Conservation (phyloP, 805 yeast genomes). For the Scheffersomyces stipitis region DNA sequence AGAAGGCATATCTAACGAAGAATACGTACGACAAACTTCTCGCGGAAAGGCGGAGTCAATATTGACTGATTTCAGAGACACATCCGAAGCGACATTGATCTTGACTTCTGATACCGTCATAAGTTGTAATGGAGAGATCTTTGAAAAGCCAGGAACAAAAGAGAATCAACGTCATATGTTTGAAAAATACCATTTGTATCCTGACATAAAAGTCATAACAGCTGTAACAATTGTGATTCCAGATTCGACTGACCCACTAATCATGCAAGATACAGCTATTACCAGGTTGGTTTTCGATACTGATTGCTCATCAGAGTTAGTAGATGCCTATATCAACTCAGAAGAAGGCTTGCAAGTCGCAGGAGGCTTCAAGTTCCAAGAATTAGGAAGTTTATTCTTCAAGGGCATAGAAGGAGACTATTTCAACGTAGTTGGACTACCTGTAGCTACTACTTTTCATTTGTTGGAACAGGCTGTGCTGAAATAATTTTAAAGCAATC, state of each 20-base stretch:
- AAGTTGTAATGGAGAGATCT: slow-evolving; percentile 55
- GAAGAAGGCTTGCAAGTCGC: slow-evolving; percentile 83
- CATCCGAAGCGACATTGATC: slow-evolving; percentile 18
- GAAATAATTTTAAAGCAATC: too few relatives aligned
- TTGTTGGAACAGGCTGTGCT: slow-evolving; percentile 30
- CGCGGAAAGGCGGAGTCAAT: slow-evolving; percentile 66
- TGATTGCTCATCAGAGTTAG: slow-evolving; percentile 50
- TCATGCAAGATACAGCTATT: slow-evolving; percentile 19
- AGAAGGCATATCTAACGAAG: slow-evolving; percentile 37
- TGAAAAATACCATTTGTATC: slow-evolving; percentile 16
- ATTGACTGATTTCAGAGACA: slow-evolving; percentile 38
- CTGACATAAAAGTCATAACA: slow-evolving; percentile 31
- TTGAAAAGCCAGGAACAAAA: slow-evolving; percentile 69
- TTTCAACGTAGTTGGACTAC: slow-evolving; percentile 85
- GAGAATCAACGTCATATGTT: slow-evolving; percentile 31
- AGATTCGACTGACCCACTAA: too few relatives aligned
- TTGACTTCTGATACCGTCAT: slow-evolving; percentile 83
- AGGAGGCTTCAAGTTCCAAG: slow-evolving; percentile 90
- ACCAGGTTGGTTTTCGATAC: slow-evolving; percentile 50
- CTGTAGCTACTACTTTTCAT: slow-evolving; percentile 57
- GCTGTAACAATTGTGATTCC: slow-evolving; percentile 26
- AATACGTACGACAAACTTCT: slow-evolving; percentile 73
- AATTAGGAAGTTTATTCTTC: slow-evolving; percentile 65
- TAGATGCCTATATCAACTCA: slow-evolving; percentile 61
- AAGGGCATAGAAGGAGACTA: slow-evolving; percentile 72